These are phyloP conservation scores for Mucor racemosus DNA, from an alignment of 371 early-diverging fungal species.

Conservation along the genomic window DNA sequence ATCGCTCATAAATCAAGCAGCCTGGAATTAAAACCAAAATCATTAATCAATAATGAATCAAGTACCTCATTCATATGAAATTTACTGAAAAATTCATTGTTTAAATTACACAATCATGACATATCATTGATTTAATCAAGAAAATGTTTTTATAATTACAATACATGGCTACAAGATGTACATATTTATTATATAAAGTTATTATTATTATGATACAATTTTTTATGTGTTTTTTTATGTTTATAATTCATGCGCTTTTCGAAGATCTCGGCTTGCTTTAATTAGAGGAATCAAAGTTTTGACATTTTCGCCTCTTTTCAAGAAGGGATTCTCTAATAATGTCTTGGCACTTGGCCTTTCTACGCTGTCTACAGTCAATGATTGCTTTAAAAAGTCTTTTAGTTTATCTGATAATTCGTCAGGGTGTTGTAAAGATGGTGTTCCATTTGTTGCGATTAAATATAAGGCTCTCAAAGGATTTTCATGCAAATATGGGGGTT, in stretches of 20 bases:
- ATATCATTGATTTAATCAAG: no score
- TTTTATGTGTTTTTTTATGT: background rate
- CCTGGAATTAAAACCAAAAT: no score
- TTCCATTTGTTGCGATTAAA: slow-evolving; percentile 88
- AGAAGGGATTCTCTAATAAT: slow-evolving; percentile 78
- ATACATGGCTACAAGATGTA: no score
- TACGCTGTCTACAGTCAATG: slow-evolving; percentile 72
- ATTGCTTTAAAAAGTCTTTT: slow-evolving; percentile 69
- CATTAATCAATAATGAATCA: no score
- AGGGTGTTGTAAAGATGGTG: slow-evolving; percentile 81
- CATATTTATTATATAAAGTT: no score
- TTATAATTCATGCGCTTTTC: slow-evolving; percentile 27
- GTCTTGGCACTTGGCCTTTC: slow-evolving; percentile 36
- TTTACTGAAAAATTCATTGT: no score
- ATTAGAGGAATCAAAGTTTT: slow-evolving; percentile 87
- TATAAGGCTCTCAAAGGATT: slow-evolving; percentile 84
- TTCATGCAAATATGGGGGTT: slow-evolving; percentile 89
- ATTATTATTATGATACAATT: no score
- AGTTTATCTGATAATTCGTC: slow-evolving; percentile 69
- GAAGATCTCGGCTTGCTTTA: slow-evolving; percentile 78
- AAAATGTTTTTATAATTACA: no score
- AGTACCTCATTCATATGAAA: no score
- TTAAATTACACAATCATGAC: no score
- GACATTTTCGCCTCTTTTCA: slow-evolving; percentile 84
- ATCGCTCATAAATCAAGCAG: no score